These are phyloP conservation scores for Fusarium marasasianum DNA, from an alignment of 2,329 filamentous ascomycete species.

Conservation along the genomic window DNA sequence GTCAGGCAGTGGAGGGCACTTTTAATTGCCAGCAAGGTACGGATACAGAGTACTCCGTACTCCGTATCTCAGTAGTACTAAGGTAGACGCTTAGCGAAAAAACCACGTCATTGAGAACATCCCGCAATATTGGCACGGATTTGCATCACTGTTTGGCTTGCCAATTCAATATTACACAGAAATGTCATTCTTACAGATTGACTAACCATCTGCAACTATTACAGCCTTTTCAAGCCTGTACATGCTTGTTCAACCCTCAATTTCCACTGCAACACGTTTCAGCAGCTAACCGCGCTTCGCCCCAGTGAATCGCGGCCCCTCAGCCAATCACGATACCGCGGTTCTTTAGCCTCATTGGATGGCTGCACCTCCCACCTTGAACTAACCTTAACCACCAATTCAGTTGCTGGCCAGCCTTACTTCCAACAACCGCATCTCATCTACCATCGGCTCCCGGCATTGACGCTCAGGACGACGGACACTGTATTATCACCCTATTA, in stretches of 20 bases:
- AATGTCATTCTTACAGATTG: neutral
- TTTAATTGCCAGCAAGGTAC: constrained; percentile 18
- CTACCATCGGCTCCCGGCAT: constrained; percentile 32
- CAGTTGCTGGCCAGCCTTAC: constrained; percentile 24
- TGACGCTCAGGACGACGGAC: constrained; percentile 27
- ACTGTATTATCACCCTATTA: constrained; percentile 14
- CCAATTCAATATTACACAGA: neutral
- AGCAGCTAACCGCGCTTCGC: constrained; percentile 36
- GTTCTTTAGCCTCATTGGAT: constrained; percentile 33
- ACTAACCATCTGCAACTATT: neutral
- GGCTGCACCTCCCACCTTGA: constrained; percentile 39
- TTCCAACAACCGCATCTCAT: constrained; percentile 35
- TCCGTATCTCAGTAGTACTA: neutral
- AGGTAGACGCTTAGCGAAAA: constrained; percentile 21
- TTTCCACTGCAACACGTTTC: constrained; percentile 9
- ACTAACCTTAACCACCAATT: constrained; percentile 28
- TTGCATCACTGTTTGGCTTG: neutral
- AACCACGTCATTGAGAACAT: constrained; percentile 27
- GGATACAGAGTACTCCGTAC: no score
- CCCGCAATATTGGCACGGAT: neutral
- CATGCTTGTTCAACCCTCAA: neutral
- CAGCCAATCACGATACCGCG: constrained; percentile 38
- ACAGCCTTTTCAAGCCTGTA: neutral
- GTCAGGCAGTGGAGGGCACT: neutral
- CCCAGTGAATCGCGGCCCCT: constrained; percentile 26